These are phyloP conservation scores for Talaromyces nanjingensis DNA, from an alignment of 495 filamentous ascomycete species.

Conservation along the genomic window DNA sequence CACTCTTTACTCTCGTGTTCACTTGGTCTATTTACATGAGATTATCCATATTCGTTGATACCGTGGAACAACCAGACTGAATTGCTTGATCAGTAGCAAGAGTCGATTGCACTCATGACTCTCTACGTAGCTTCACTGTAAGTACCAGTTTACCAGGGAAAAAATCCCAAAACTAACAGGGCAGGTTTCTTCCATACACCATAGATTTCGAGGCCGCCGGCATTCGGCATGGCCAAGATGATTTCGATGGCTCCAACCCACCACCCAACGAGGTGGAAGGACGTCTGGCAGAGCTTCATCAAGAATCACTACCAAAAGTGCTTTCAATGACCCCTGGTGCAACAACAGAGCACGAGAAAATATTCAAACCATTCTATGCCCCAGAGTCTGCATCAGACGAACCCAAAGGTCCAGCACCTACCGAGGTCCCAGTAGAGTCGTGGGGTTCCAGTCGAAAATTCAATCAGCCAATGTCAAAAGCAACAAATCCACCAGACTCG, in stretches of 20 bases:
- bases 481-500: constrained; percentile 59
- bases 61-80: neutral
- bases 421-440: constrained; percentile 25
- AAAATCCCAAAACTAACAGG: neutral
- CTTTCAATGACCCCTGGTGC: constrained; percentile 51
- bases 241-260: constrained; percentile 18
- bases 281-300: constrained; percentile 17
- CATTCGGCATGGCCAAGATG: constrained; percentile 15
- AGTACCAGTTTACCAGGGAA: constrained; percentile 21
- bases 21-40: neutral
- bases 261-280: constrained; percentile 29
- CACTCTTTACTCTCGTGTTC: neutral
- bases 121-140: constrained; percentile 63
- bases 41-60: neutral
- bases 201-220: constrained; percentile 28
- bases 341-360: constrained; percentile 51
- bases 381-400: constrained; percentile 30
- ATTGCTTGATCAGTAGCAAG: neutral
- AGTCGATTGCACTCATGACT: constrained; percentile 39
- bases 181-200: constrained; percentile 33
- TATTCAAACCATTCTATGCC: constrained; percentile 43
- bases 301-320: constrained; percentile 16
- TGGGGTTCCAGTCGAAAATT: constrained; percentile 59
- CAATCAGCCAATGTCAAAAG: constrained; percentile 68
- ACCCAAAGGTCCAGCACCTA: constrained; percentile 24